Evolutionary conservation across 768 basidiomycete genomes (phyloP).

Genomic region (Lyophyllum shimeji): DNA sequence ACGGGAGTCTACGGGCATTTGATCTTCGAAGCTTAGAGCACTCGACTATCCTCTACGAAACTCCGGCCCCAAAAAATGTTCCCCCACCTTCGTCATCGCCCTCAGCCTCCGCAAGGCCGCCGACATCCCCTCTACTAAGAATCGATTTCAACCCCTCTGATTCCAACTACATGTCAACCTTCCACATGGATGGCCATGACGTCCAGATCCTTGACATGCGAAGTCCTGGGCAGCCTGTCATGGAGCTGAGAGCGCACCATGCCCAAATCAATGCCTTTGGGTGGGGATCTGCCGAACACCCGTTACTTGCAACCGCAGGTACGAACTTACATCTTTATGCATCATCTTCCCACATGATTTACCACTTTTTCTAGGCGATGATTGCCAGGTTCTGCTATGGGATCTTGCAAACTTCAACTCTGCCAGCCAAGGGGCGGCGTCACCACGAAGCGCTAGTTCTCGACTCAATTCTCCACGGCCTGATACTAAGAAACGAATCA

Average conservation of each 20-base stretch:
- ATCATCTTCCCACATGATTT: neutral
- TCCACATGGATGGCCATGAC: conserved; percentile 90
- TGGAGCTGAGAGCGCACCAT: conserved; percentile 85
- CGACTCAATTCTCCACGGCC: conserved; percentile 80
- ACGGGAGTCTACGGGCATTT: conserved; percentile 94
- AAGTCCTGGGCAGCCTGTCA: conserved; percentile 91
- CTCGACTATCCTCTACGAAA: conserved; percentile 97
- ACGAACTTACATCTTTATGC: conserved; percentile 23
- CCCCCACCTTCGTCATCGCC: conserved; percentile 58
- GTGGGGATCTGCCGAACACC: conserved; percentile 85
- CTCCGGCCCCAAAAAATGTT: conserved; percentile 73
- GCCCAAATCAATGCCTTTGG: conserved; percentile 83
- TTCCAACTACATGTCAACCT: conserved; percentile 95
- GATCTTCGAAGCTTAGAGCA: conserved; percentile 96
- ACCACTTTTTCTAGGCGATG: conserved; percentile 62
- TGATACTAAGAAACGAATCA: conserved; percentile 71
- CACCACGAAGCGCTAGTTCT: conserved; percentile 69
- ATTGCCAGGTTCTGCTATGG: conserved; percentile 93
- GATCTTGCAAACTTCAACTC: conserved; percentile 62
- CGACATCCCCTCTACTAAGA: conserved; percentile 78
- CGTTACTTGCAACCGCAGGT: conserved; percentile 88
- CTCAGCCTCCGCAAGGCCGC: conserved; percentile 63
- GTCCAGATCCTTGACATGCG: conserved; percentile 97
- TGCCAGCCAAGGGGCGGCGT: conserved; percentile 61
- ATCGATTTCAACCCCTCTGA: conserved; percentile 91